These are phyloP conservation scores for Flaveria bidentis DNA, from an alignment of 129 eudicot genomes.

Conservation along the genomic window DNA sequence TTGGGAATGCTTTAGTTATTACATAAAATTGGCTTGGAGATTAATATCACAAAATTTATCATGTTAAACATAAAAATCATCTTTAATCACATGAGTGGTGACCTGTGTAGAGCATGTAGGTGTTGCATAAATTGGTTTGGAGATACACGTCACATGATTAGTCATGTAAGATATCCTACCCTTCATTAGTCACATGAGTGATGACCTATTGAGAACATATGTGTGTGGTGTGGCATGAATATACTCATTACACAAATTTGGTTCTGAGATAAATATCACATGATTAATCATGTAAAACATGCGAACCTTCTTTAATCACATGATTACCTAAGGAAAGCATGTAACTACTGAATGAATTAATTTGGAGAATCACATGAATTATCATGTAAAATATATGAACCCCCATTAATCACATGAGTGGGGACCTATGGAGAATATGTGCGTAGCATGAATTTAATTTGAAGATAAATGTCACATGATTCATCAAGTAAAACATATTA, in stretches of 20 bases:
- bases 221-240: background rate
- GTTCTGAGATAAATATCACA: background rate
- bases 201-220: background rate
- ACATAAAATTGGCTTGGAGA: background rate
- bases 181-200: conserved; percentile 8
- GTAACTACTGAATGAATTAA: background rate
- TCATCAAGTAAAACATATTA: conserved; percentile 6
- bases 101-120: background rate
- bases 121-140: background rate
- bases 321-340: conserved; percentile 2
- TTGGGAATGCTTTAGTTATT: background rate
- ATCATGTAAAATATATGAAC: background rate
- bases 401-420: conserved; percentile 5
- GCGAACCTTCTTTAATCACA: conserved; percentile 2
- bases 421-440: background rate
- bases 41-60: conserved; percentile 2
- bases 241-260: background rate
- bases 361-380: background rate
- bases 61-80: background rate
- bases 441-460: background rate
- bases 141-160: background rate
- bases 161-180: background rate
- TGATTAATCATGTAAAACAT: conserved; percentile 4
- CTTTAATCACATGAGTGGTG: background rate
- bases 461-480: conserved; percentile 9